A percentile compares a stretch with the other conserved stretches of the same genome.
phyloP scores from a whole-genome alignment of 805 yeast genomes.

The Wickerhamiella nectarea region DNA sequence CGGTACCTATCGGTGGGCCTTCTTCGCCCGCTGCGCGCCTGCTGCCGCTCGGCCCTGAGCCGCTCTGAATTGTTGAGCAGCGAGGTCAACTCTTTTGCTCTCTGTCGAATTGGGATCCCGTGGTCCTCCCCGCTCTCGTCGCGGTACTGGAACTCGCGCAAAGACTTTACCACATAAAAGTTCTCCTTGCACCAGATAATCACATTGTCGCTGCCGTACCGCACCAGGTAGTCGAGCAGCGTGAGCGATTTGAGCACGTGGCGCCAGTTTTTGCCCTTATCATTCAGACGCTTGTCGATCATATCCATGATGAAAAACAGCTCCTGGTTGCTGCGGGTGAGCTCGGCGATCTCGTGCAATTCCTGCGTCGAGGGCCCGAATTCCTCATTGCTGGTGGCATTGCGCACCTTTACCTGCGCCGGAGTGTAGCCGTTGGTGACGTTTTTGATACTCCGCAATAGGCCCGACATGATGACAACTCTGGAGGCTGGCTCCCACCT shows the following conservation, averaged over 20 bases:
- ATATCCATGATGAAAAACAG: slow-evolving; percentile 87
- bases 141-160: slow-evolving; percentile 73
- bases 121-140: slow-evolving; percentile 74
- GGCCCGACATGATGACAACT: slow-evolving; percentile 47
- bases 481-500: background rate
- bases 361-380: slow-evolving; percentile 69
- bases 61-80: slow-evolving; percentile 72
- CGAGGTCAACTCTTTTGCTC: slow-evolving; percentile 79
- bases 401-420: slow-evolving; percentile 77
- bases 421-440: slow-evolving; percentile 80
- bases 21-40: slow-evolving; percentile 20
- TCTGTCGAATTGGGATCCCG: slow-evolving; percentile 76
- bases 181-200: slow-evolving; percentile 88
- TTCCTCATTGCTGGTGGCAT: slow-evolving; percentile 77
- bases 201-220: slow-evolving; percentile 76
- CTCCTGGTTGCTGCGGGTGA: slow-evolving; percentile 58
- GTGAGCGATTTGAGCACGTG: slow-evolving; percentile 87
- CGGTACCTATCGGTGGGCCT: slow-evolving; percentile 12
- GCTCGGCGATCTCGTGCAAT: slow-evolving; percentile 70
- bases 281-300: slow-evolving; percentile 81
- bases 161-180: slow-evolving; percentile 71
- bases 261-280: slow-evolving; percentile 94
- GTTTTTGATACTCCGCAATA: slow-evolving; percentile 76
- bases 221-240: slow-evolving; percentile 73
- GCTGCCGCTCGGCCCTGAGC: slow-evolving; percentile 51